Evolutionary conservation across 345 rosid species (phyloP).

Genomic region (Erysimum cheiranthoides): DNA sequence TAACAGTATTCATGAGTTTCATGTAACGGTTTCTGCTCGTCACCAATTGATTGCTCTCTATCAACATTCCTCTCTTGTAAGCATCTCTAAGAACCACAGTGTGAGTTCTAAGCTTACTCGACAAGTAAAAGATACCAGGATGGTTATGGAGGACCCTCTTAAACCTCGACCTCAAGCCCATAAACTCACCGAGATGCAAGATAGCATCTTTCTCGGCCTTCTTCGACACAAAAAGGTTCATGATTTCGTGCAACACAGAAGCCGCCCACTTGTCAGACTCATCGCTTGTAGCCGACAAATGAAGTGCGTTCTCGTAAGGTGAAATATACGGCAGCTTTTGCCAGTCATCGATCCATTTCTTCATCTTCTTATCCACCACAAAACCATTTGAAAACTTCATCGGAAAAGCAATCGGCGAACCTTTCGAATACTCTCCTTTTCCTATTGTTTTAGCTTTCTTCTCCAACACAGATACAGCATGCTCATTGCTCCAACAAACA

Average conservation of each 20-base stretch:
- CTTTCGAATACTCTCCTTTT: constrained; percentile 48
- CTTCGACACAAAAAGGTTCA: constrained; percentile 76
- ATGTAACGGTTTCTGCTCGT: constrained; percentile 64
- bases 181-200: constrained; percentile 67
- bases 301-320: constrained; percentile 71
- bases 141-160: constrained; percentile 82
- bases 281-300: constrained; percentile 61
- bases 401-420: constrained; percentile 59
- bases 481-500: constrained; percentile 83
- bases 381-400: constrained; percentile 67
- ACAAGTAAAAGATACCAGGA: constrained; percentile 78
- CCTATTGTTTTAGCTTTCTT: constrained; percentile 50
- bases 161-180: constrained; percentile 82
- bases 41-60: constrained; percentile 65
- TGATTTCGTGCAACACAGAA: constrained; percentile 76
- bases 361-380: constrained; percentile 75
- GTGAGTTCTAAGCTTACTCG: constrained; percentile 65
- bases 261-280: constrained; percentile 87
- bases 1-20: constrained; percentile 75
- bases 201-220: constrained; percentile 68
- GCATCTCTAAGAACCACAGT: constrained; percentile 84
- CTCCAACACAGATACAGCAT: constrained; percentile 67
- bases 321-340: constrained; percentile 86
- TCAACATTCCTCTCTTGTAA: constrained; percentile 72
- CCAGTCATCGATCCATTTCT: constrained; percentile 83